Evolutionary conservation across 2,329 filamentous ascomycete species (phyloP), one percentile per base, ranked within the genome.

Genomic region (Sclerotinia subarctica): DNA sequence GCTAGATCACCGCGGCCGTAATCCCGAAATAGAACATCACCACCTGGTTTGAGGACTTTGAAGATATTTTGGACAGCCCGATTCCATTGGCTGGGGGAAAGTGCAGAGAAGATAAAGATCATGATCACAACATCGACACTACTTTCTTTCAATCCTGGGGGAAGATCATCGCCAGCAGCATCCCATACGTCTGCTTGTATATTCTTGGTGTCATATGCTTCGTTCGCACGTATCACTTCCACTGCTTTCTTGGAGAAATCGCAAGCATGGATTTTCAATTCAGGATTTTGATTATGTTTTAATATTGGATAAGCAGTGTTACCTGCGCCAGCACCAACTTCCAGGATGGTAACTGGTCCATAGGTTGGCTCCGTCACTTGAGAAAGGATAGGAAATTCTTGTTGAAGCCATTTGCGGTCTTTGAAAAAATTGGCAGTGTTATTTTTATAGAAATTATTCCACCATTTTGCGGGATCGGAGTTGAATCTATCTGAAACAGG

Each of bases 371-470:
- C 81, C 17, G 91, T 94, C 63, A 97, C 85, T 68, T 91, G 85
- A 32, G 85, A 86, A n/a, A 99, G 82, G 5, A 98, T 82, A 0
- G 95, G 95, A 72, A 99, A 99, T 79, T 99, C 95, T 79, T 98
- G 94, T 72, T 91, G 90, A 44, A 99, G 82, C 95, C 95, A 99
- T 78, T 98, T 98, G 72, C 95, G 87, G 78, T 99, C 91, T 81
- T 99, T 99, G 87, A 99, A 99, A 81, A 99, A 99, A 77, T 98
- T 98, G 75, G 90, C 87, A 26, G 91, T 92, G 80, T 99, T 98
- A 81, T 98, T 97, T 81, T 95, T 94, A 83, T 99, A 99, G 81
- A 99, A 99, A 67, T 91, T 82, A 76, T 99, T 95, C 95, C 95
- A 99, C 92, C 93, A 98, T 79, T 93, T 96, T 70, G 92, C 94